These are phyloP conservation scores for Nemania bipapillata DNA, from an alignment of 2,329 filamentous ascomycete species.

Conservation along the genomic window DNA sequence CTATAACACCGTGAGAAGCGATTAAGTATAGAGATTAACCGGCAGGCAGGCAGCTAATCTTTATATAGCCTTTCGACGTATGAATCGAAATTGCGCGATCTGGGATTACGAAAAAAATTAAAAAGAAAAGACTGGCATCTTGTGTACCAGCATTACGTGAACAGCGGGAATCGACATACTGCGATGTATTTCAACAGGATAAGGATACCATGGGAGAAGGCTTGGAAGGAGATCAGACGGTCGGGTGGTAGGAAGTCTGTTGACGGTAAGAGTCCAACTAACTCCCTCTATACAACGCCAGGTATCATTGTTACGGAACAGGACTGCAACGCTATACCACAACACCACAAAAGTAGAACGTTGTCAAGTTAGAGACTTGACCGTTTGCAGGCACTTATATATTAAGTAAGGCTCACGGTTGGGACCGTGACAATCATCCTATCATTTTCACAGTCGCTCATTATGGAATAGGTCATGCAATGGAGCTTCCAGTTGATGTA, in stretches of 20 bases:
- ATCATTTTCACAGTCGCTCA: no score
- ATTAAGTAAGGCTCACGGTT: no score
- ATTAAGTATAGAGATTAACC: no score
- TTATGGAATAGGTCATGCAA: not conserved
- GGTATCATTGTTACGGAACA: no score
- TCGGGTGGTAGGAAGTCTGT: slow-evolving; percentile 13
- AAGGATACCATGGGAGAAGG: slow-evolving; percentile 13
- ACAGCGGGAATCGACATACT: not conserved
- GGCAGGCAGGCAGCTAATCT: no score
- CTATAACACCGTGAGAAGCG: slow-evolving; percentile 16
- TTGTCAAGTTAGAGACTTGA: no score
- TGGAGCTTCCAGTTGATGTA: slow-evolving; percentile 9
- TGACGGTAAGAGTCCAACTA: not conserved
- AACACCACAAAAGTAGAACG: no score
- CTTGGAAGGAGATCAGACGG: slow-evolving; percentile 25
- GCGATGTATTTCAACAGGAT: slow-evolving; percentile 6
- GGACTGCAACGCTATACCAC: no score
- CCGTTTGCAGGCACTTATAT: no score
- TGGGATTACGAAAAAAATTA: slow-evolving; percentile 24
- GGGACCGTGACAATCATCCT: no score
- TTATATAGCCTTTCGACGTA: slow-evolving; percentile 7
- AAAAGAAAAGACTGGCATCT: slow-evolving; percentile 3
- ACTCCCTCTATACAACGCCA: no score
- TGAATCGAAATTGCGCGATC: slow-evolving; percentile 19
- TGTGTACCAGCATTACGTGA: slow-evolving; percentile 14